These are phyloP conservation scores for Saccharomyces eubayanus DNA, from an alignment of 805 yeast genomes.

Conservation along the genomic window DNA sequence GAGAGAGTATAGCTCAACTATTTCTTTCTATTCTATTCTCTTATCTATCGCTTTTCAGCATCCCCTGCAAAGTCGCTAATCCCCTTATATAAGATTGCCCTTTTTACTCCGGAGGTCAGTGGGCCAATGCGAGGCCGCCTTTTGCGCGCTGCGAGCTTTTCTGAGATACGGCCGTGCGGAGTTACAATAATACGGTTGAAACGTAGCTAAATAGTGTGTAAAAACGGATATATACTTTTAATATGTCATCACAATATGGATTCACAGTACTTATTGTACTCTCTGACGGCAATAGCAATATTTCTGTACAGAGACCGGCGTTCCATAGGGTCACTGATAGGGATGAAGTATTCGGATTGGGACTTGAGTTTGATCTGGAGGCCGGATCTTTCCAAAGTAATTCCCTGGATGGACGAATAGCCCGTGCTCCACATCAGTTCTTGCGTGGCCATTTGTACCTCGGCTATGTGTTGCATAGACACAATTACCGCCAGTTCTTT, in stretches of 20 bases:
- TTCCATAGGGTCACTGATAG: slow-evolving; percentile 60
- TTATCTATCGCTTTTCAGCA: not conserved
- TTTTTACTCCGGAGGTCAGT: not conserved
- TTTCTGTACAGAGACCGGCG: slow-evolving; percentile 59
- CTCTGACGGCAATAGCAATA: slow-evolving; percentile 73
- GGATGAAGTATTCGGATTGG: slow-evolving; percentile 65
- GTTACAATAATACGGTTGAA: not conserved
- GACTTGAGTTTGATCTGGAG: slow-evolving; percentile 55
- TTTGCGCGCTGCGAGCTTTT: not conserved
- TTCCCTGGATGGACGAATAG: slow-evolving; percentile 57
- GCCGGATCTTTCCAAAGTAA: slow-evolving; percentile 74
- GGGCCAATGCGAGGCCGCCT: not conserved
- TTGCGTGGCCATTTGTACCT: slow-evolving; percentile 55
- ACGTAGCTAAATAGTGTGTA: not conserved
- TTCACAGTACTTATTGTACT: slow-evolving; percentile 64
- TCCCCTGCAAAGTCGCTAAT: not conserved
- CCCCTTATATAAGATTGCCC: not conserved
- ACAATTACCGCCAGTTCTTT: slow-evolving; percentile 70
- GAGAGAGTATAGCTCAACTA: not conserved
- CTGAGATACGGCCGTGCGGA: not conserved
- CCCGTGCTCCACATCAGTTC: slow-evolving; percentile 63
- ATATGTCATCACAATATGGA: slow-evolving; percentile 29
- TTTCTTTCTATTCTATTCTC: not conserved
- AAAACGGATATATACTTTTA: not conserved
- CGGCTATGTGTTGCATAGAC: slow-evolving; percentile 59